These are phyloP conservation scores for Debaryomyces robertsiae DNA, from an alignment of 1,139 yeast genomes.

Conservation along the genomic window DNA sequence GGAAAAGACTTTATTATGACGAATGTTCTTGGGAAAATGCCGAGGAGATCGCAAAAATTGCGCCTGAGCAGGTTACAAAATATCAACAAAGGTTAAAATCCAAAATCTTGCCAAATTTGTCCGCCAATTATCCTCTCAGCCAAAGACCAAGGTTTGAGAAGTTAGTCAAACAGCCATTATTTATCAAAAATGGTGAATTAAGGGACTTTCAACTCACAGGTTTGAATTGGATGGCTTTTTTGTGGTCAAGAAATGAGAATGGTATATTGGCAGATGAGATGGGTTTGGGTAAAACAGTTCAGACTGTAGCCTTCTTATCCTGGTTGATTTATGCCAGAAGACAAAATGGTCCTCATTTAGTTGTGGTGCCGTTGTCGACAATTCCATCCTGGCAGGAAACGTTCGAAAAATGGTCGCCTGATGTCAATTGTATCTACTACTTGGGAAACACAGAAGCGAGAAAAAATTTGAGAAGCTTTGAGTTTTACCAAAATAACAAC, in stretches of 20 bases:
- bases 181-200: conserved; percentile 86
- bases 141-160: conserved; percentile 90
- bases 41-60: conserved; percentile 75
- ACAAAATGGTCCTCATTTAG: conserved; percentile 95
- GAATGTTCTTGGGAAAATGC: conserved; percentile 98
- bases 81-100: conserved; percentile 82
- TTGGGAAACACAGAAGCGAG: conserved; percentile 92
- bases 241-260: conserved; percentile 97
- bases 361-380: conserved; percentile 95
- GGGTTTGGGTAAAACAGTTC: conserved; percentile 99
- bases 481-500: conserved; percentile 63
- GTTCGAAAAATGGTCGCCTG: conserved; percentile 97
- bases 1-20: conserved; percentile 93
- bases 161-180: conserved; percentile 81
- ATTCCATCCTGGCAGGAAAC: conserved; percentile 99
- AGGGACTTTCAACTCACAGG: conserved; percentile 98
- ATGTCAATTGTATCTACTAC: conserved; percentile 86
- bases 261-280: conserved; percentile 98
- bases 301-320: conserved; percentile 89
- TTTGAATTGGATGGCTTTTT: conserved; percentile 98
- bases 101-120: conserved; percentile 78
- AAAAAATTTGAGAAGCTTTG: conserved; percentile 78
- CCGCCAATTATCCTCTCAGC: conserved; percentile 70
- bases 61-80: conserved; percentile 82
- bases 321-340: conserved; percentile 94